phyloP scores from a whole-genome alignment of 495 filamentous ascomycete genomes.

The Pseudoneurospora amorphoporcata region DNA sequence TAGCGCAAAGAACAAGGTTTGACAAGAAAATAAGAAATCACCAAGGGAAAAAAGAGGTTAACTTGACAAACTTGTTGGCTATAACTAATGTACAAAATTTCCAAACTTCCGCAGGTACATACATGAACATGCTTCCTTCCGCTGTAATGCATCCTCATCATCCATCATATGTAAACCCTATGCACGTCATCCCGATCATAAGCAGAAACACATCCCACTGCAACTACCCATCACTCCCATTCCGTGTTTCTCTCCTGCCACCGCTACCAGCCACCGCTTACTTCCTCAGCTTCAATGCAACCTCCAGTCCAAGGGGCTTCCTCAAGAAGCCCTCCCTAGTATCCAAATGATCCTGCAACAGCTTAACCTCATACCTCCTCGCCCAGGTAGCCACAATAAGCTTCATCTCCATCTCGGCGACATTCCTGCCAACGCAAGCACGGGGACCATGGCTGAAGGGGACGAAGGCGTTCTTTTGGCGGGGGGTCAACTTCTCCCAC shows the following conservation, averaged over 20 bases:
- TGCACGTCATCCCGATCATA: neutral
- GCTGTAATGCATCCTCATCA: neutral
- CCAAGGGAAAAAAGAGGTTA: neutral
- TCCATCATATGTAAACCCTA: neutral
- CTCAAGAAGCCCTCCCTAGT: slow-evolving; percentile 83
- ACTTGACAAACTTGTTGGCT: neutral
- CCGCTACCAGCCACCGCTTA: neutral
- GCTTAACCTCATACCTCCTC: slow-evolving; percentile 60
- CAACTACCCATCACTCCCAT: neutral
- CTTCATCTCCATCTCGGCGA: slow-evolving; percentile 89
- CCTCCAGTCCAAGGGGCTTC: slow-evolving; percentile 68
- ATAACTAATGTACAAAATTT: neutral
- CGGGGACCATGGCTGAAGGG: slow-evolving; percentile 77
- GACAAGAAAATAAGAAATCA: neutral
- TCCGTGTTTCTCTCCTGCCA: neutral
- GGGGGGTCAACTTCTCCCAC: slow-evolving; percentile 52
- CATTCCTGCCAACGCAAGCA: slow-evolving; percentile 74
- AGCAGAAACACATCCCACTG: neutral
- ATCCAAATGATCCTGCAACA: slow-evolving; percentile 62
- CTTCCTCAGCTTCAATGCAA: slow-evolving; percentile 45
- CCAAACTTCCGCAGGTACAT: neutral
- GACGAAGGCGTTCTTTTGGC: slow-evolving; percentile 71
- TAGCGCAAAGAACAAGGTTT: neutral
- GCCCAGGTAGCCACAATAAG: slow-evolving; percentile 72
- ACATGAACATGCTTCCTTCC: neutral